Conservation (phyloP, 1,284 basidiomycete genomes). For the Malassezia vespertilionis region DNA sequence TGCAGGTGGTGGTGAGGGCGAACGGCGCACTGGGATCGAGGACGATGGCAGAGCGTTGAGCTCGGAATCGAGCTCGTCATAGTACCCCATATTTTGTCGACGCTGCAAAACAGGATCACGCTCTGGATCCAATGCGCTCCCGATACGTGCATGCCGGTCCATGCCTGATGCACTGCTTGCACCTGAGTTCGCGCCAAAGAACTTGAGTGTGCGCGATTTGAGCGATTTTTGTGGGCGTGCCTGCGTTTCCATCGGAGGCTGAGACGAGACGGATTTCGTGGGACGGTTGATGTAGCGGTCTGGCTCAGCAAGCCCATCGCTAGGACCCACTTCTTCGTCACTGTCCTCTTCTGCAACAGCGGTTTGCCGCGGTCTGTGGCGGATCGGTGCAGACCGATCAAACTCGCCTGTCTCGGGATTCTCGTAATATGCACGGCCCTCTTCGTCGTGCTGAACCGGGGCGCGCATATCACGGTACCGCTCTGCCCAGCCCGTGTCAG, state of each 20-base stretch:
- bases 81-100: not conserved
- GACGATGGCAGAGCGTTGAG: too few species aligned
- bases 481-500: slow-evolving; percentile 8
- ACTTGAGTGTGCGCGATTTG: slow-evolving; percentile 5
- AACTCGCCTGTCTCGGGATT: slow-evolving; percentile 5
- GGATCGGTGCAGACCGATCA: not conserved
- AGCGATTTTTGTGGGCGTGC: not conserved
- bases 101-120: not conserved
- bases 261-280: not conserved
- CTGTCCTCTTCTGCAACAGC: slow-evolving; percentile 1
- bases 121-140: not conserved
- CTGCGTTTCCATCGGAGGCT: not conserved
- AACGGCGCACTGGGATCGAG: too few species aligned
- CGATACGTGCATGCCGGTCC: slow-evolving; percentile 5
- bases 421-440: slow-evolving; percentile 11
- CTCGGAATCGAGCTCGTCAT: not conserved
- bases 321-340: not conserved
- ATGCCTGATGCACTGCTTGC: not conserved
- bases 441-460: slow-evolving; percentile 16
- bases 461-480: slow-evolving; percentile 8
- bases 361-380: not conserved
- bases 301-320: slow-evolving; percentile 10
- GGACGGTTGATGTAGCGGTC: slow-evolving; percentile 3
- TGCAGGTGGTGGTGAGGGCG: not conserved
- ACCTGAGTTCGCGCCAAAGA: slow-evolving; percentile 8